Conservation (phyloP, 345 rosid species). For the Brassica nigra region DNA sequence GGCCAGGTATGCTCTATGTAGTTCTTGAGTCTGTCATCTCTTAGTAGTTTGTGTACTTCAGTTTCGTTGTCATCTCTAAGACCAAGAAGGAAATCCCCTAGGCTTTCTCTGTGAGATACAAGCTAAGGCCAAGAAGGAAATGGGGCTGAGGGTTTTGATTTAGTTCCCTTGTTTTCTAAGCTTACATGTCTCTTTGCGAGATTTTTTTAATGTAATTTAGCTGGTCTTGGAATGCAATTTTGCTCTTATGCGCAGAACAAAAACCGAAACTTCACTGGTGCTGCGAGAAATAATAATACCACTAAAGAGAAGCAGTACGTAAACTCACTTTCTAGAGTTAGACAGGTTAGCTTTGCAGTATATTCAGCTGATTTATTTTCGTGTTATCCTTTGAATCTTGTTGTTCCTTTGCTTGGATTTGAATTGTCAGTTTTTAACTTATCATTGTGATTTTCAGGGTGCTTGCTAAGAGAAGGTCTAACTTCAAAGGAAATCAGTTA, state of each 20-base stretch:
- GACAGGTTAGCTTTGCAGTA: conserved; percentile 53
- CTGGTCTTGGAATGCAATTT: neutral
- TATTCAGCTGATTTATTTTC: neutral
- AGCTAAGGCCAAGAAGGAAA: too few relatives aligned
- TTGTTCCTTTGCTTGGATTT: neutral
- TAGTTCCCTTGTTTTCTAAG: neutral
- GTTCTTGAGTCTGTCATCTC: too few relatives aligned
- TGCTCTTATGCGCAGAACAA: conserved; percentile 51
- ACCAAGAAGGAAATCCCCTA: too few relatives aligned
- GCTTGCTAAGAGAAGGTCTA: conserved; percentile 69
- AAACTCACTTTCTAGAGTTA: conserved; percentile 63
- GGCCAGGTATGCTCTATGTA: too few relatives aligned
- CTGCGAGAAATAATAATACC: conserved; percentile 48
- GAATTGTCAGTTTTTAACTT: neutral
- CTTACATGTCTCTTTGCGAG: neutral
- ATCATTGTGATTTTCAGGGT: conserved; percentile 49
- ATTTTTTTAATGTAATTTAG: neutral
- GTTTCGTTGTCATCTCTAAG: too few relatives aligned
- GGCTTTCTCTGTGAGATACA: too few relatives aligned
- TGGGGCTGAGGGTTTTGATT: too few relatives aligned
- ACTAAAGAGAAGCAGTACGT: conserved; percentile 50
- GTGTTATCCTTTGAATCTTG: neutral
- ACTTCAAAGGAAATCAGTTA: conserved; percentile 57
- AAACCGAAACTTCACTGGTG: conserved; percentile 46
- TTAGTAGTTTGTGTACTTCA: too few relatives aligned